phyloP scores from a whole-genome alignment of 225 moss, liverwort and hornwort species.

The Polytrichum commune region DNA sequence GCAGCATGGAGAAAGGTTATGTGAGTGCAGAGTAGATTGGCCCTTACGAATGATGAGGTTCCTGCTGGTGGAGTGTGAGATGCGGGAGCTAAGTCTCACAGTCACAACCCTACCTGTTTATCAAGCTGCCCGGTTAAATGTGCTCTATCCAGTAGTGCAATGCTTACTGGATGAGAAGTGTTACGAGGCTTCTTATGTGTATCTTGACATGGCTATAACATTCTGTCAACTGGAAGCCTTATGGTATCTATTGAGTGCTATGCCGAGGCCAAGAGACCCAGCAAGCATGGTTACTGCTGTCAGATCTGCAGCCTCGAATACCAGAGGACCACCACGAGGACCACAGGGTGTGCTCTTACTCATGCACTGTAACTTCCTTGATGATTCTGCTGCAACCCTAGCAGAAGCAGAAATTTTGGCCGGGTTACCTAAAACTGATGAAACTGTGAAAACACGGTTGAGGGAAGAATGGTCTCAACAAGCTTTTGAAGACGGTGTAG shows the following conservation, averaged over 20 bases:
- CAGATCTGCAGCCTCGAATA: constrained; percentile 52
- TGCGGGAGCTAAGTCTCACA: constrained; percentile 40
- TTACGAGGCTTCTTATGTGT: constrained; percentile 49
- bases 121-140: constrained; percentile 57
- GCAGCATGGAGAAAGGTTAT: constrained; percentile 28
- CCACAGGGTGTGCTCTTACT: constrained; percentile 53
- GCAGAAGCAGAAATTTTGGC: constrained; percentile 45
- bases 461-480: constrained; percentile 49
- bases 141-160: constrained; percentile 51
- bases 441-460: constrained; percentile 40
- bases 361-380: constrained; percentile 48
- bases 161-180: constrained; percentile 56
- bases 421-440: constrained; percentile 41
- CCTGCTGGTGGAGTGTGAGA: constrained; percentile 47
- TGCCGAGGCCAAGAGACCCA: constrained; percentile 51
- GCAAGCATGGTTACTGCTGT: constrained; percentile 47
- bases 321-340: constrained; percentile 49
- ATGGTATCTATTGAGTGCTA: constrained; percentile 37
- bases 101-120: constrained; percentile 57
- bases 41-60: constrained; percentile 57
- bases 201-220: constrained; percentile 55
- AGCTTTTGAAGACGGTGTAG: constrained; percentile 47
- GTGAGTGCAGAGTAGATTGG: constrained; percentile 47
- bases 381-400: constrained; percentile 37
- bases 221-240: constrained; percentile 63